These are phyloP conservation scores for apple (Malus domestica) DNA, from an alignment of 306 rosid genomes.

Conservation along the genomic window ASM211411v1 NC_041801.1:33113501-33114000, in stretches of 20 bases:
- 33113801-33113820: neutral
- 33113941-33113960: neutral
- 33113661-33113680: slow-evolving; percentile 62
- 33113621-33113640: slow-evolving; percentile 91
- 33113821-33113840: neutral
- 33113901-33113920: neutral
- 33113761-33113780: neutral
- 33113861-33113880: neutral
- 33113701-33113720: neutral
- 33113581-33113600: slow-evolving; percentile 84
- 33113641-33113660: slow-evolving; percentile 90
- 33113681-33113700: slow-evolving; percentile 5
- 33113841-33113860: neutral
- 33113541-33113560: slow-evolving; percentile 83
- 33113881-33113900: neutral
- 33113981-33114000: neutral
- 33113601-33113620: slow-evolving; percentile 88
- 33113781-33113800: neutral
- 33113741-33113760: neutral
- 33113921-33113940: neutral
- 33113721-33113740: neutral
- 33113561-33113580: slow-evolving; percentile 96
- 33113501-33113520: slow-evolving; percentile 99
- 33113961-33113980: neutral
- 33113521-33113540: slow-evolving; percentile 67